phyloP scores from a whole-genome alignment of 2,329 filamentous ascomycete genomes.

The Talaromyces sp. region DNA sequence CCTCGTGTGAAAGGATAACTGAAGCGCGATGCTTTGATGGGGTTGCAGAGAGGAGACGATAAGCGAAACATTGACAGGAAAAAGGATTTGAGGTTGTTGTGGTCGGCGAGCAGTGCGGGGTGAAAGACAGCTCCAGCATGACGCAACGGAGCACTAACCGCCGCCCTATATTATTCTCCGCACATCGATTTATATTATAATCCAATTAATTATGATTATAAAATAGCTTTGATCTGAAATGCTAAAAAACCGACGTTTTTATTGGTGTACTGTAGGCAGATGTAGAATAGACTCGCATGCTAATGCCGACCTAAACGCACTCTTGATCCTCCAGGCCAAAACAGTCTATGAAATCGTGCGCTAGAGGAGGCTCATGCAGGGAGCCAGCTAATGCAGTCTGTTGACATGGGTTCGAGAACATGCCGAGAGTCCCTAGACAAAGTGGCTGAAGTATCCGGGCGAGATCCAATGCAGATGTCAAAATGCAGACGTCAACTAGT shows the following conservation, averaged over 20 bases:
- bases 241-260: background rate
- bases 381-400: background rate
- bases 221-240: background rate
- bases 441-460: background rate
- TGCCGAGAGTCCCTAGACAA: background rate
- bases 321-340: background rate
- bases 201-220: background rate
- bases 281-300: background rate
- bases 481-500: background rate
- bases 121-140: background rate
- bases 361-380: background rate
- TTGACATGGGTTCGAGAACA: background rate
- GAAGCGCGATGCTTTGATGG: background rate
- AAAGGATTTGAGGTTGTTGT: background rate
- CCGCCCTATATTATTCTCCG: background rate
- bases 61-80: background rate
- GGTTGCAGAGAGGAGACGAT: background rate
- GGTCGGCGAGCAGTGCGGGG: background rate
- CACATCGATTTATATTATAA: background rate
- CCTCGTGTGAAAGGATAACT: background rate
- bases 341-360: background rate
- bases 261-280: background rate
- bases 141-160: background rate
- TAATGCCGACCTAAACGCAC: background rate
- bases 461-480: background rate